Conservation (phyloP, 2,329 filamentous ascomycete genomes). For the Tolypocladium inflatum region DNA sequence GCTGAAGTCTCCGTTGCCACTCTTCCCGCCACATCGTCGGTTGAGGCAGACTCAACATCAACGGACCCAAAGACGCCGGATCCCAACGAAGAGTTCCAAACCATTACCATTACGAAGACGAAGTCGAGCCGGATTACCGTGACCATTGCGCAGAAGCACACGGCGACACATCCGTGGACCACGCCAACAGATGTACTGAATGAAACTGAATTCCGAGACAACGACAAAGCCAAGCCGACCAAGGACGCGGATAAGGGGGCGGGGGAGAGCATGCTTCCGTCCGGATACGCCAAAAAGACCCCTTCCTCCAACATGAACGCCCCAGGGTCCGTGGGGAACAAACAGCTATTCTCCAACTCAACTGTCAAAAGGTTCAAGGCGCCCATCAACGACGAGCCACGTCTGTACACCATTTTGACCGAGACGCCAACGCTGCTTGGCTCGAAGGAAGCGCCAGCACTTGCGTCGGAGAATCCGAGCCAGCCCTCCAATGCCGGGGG, state of each 20-base stretch:
- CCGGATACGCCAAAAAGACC: neutral
- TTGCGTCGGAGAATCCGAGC: neutral
- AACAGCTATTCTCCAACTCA: neutral
- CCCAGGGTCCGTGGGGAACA: neutral
- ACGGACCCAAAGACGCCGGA: neutral
- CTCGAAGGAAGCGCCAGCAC: neutral
- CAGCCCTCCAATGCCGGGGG: neutral
- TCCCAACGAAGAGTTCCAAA: slow-evolving; percentile 9
- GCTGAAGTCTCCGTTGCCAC: neutral
- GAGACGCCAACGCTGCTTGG: neutral
- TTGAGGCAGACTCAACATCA: neutral
- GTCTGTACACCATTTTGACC: neutral
- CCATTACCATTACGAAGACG: slow-evolving; percentile 12
- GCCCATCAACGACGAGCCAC: neutral
- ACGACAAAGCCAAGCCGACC: neutral
- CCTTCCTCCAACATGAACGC: neutral
- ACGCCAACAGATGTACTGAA: neutral
- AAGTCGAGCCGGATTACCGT: slow-evolving; percentile 6
- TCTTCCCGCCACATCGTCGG: neutral
- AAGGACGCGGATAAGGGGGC: neutral
- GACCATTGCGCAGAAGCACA: slow-evolving; percentile 6
- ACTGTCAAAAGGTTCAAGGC: neutral
- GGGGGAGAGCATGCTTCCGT: neutral
- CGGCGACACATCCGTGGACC: neutral
- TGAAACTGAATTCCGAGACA: neutral